Evolutionary conservation across 108 stramenopile species (phyloP).

Genomic region (Cyclotella distinguenda): DNA sequence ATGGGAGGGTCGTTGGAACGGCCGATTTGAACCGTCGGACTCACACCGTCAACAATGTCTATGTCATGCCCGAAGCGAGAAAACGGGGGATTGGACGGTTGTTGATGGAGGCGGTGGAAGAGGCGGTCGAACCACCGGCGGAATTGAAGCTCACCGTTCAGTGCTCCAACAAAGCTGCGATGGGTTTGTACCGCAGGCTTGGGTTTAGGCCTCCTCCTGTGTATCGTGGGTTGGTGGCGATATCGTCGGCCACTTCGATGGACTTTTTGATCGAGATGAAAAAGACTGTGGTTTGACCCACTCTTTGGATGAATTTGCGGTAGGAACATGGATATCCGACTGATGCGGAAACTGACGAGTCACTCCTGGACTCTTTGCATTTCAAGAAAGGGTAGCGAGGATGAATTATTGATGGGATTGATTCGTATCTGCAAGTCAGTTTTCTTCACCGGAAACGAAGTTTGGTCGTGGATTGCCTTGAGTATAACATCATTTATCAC

Average conservation of each 20-base stretch:
- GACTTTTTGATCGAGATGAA: conserved; percentile 49
- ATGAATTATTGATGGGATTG: too few species aligned
- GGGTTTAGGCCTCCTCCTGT: conserved; percentile 38
- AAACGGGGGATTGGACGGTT: conserved; percentile 36
- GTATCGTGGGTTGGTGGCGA: conserved; percentile 18
- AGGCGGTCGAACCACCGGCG: conserved; percentile 1
- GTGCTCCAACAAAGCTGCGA: conserved; percentile 36
- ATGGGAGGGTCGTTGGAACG: conserved; percentile 28
- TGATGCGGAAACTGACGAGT: too few species aligned
- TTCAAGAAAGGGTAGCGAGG: too few species aligned
- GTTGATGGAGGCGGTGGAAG: conserved; percentile 43
- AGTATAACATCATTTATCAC: too few species aligned
- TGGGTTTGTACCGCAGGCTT: conserved; percentile 28
- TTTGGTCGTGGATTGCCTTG: too few species aligned
- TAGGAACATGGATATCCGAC: too few species aligned
- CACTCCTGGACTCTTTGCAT: too few species aligned
- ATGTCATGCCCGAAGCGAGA: conserved; percentile 28
- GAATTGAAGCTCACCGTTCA: conserved; percentile 35
- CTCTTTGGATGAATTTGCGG: too few species aligned
- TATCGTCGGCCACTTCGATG: conserved; percentile 25
- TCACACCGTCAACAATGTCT: conserved; percentile 38
- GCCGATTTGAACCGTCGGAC: conserved; percentile 32
- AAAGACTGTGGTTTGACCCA: too few species aligned
- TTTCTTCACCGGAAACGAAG: too few species aligned
- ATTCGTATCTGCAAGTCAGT: too few species aligned